Evolutionary conservation across 2,329 filamentous ascomycete genomes (phyloP).

Genomic region (Scytalidium lignicola): DNA sequence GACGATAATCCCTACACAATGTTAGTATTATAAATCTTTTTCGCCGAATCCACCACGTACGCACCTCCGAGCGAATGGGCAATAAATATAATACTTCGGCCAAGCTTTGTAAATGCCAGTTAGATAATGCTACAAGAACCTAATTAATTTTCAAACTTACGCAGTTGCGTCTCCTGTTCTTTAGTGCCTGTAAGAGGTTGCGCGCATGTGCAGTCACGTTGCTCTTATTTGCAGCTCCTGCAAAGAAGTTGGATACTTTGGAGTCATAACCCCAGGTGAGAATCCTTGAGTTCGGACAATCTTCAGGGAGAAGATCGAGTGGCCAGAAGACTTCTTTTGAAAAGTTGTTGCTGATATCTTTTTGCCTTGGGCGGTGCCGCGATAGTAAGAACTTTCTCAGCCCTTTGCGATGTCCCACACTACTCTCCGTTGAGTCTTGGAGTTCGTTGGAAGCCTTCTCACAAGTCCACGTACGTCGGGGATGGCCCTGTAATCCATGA

Average conservation of each 20-base stretch:
- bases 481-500: conserved; percentile 13
- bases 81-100: conserved; percentile 15
- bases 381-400: not conserved
- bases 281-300: conserved; percentile 12
- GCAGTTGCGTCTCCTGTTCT: conserved; percentile 6
- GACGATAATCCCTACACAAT: conserved; percentile 12
- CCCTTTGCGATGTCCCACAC: not conserved
- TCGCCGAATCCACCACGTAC: not conserved
- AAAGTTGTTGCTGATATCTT: not conserved
- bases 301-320: conserved; percentile 12
- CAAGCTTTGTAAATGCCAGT: conserved; percentile 2
- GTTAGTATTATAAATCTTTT: conserved; percentile 1
- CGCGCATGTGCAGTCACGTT: conserved; percentile 11
- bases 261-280: conserved; percentile 19
- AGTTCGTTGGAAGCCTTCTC: not conserved
- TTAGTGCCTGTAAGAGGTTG: conserved; percentile 11
- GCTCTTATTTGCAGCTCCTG: conserved; percentile 13
- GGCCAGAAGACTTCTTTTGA: conserved; percentile 9
- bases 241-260: conserved; percentile 14
- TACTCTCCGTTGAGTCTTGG: not conserved
- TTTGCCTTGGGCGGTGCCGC: not conserved
- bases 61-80: conserved; percentile 20
- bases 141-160: conserved; percentile 10
- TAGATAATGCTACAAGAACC: conserved; percentile 3
- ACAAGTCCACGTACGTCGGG: conserved; percentile 9